Percentiles rank a stretch among this genome's conserved stretches.
Conservation (phyloP, 169 alveolate species). For the Cryptosporidium meleagridis region DNA sequence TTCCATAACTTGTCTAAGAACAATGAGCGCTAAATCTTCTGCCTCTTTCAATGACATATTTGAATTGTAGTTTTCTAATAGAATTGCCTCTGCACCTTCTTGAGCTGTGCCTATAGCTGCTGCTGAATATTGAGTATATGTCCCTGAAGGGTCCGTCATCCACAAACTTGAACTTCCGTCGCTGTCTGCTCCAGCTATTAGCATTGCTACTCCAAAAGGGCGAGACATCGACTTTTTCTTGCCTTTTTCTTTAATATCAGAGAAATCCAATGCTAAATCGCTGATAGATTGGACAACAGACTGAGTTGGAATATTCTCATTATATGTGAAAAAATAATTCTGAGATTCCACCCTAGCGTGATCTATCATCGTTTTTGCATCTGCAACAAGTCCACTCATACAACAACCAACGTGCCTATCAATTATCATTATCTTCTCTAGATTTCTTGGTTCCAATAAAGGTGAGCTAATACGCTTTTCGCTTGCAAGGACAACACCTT, state of each 20-base stretch:
- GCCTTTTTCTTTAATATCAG: conserved; percentile 86
- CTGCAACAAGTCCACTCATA: conserved; percentile 97
- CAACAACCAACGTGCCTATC: conserved; percentile 97
- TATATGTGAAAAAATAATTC: conserved; percentile 94
- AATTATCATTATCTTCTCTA: conserved; percentile 94
- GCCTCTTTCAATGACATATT: conserved; percentile 93
- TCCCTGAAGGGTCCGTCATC: conserved; percentile 99
- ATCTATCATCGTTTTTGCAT: conserved; percentile 97
- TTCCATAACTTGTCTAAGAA: conserved; percentile 98
- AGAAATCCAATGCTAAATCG: conserved; percentile 96
- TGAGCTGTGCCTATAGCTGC: conserved; percentile 98
- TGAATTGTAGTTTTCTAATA: conserved; percentile 94
- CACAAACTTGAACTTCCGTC: conserved; percentile 94
- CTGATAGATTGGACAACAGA: conserved; percentile 92
- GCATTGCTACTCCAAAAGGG: conserved; percentile 98
- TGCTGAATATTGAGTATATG: conserved; percentile 93
- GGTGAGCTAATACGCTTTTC: conserved; percentile 93
- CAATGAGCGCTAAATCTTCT: conserved; percentile 92
- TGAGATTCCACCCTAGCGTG: conserved; percentile 98
- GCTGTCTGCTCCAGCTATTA: conserved; percentile 96
- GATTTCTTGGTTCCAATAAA: conserved; percentile 90
- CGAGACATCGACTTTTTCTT: conserved; percentile 91
- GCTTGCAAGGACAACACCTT: conserved; percentile 96
- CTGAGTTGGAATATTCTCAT: conserved; percentile 92
- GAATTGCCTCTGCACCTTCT: conserved; percentile 95